phyloP scores from a whole-genome alignment of 352 stramenopile genomes.

The Aphanomyces cochlioides region DNA sequence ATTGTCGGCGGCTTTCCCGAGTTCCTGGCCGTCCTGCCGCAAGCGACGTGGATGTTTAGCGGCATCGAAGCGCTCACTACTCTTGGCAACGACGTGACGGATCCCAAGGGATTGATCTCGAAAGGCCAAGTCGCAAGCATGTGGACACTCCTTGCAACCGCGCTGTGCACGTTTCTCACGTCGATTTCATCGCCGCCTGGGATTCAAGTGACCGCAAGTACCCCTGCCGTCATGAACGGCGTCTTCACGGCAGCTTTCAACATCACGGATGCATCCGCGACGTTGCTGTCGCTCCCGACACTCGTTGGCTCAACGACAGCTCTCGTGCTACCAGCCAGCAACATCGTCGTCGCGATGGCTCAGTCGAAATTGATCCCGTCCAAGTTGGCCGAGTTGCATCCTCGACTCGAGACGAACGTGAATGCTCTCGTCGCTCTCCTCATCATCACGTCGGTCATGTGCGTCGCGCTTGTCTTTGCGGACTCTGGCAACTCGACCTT shows the following conservation, averaged over 20 bases:
- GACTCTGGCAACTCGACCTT: neutral
- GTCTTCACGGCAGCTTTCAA: conserved; percentile 37
- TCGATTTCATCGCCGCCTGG: conserved; percentile 30
- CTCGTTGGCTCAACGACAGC: conserved; percentile 45
- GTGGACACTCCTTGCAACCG: conserved; percentile 39
- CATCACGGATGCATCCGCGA: conserved; percentile 29
- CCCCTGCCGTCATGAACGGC: neutral
- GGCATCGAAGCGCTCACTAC: neutral
- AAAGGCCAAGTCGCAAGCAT: conserved; percentile 29
- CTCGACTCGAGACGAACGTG: neutral
- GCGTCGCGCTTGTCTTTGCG: conserved; percentile 15
- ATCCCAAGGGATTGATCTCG: conserved; percentile 32
- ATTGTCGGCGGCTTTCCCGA: conserved; percentile 22
- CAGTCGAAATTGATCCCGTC: conserved; percentile 39
- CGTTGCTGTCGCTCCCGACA: conserved; percentile 40
- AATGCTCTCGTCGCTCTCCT: neutral
- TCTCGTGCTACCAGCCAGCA: conserved; percentile 53
- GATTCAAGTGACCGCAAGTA: neutral
- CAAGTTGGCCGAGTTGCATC: neutral
- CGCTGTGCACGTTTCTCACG: conserved; percentile 36
- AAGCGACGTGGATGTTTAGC: neutral
- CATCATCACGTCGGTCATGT: conserved; percentile 21
- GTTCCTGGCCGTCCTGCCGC: neutral
- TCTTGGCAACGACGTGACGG: conserved; percentile 22
- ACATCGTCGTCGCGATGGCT: conserved; percentile 46